phyloP scores from a whole-genome alignment of 345 rosid genomes.

The Turnera subulata region DNA sequence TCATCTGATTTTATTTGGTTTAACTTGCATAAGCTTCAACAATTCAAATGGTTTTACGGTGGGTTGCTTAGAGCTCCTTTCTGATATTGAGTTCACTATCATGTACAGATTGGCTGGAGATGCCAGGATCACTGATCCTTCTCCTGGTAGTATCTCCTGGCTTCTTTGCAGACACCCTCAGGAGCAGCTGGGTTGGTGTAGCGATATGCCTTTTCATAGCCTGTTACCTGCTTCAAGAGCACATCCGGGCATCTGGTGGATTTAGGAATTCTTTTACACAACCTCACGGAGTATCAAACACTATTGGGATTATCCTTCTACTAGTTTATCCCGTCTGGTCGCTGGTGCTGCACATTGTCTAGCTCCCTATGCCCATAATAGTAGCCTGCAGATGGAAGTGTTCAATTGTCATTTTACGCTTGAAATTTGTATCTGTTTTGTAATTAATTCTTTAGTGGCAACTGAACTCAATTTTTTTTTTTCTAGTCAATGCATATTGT shows the following conservation, averaged over 20 bases:
- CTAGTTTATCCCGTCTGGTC: slow-evolving; percentile 82
- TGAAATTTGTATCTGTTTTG: background rate
- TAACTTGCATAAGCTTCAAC: no score
- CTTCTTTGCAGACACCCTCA: slow-evolving; percentile 51
- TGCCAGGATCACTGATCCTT: slow-evolving; percentile 69
- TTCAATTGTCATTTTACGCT: background rate
- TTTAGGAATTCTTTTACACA: slow-evolving; percentile 75
- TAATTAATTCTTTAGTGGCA: no score
- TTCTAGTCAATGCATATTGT: no score
- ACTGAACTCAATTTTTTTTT: no score
- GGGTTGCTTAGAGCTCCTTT: no score
- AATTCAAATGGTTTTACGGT: no score
- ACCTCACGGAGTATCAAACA: slow-evolving; percentile 72
- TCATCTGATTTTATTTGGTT: no score
- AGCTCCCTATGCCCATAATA: slow-evolving; percentile 6
- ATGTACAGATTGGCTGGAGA: slow-evolving; percentile 63
- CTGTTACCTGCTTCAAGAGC: slow-evolving; percentile 86
- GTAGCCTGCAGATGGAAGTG: background rate
- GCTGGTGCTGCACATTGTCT: slow-evolving; percentile 48
- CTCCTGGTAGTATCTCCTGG: slow-evolving; percentile 66
- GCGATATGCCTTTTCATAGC: slow-evolving; percentile 65
- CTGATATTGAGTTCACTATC: background rate
- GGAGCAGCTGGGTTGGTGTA: slow-evolving; percentile 58
- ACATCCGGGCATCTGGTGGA: slow-evolving; percentile 89
- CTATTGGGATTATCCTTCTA: slow-evolving; percentile 69